Percentiles rank a stretch among this genome's conserved stretches.
These are phyloP conservation scores for Plasmodium relictum DNA, from an alignment of 169 alveolate species.

Conservation along the genomic window DNA sequence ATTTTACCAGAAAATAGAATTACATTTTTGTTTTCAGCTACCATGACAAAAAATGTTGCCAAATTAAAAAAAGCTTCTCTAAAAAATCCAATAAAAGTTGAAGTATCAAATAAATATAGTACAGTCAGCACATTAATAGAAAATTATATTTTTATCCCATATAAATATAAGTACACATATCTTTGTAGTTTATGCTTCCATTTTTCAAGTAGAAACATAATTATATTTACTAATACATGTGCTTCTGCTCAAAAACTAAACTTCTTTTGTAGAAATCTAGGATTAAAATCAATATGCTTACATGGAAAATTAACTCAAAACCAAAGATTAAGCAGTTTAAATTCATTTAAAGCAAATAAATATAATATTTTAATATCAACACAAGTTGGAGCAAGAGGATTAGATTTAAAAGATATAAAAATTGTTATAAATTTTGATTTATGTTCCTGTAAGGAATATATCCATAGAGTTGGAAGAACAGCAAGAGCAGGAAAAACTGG, in stretches of 20 bases:
- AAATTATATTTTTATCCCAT: slow-evolving; percentile 95
- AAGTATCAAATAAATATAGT: slow-evolving; percentile 90
- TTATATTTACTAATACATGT: slow-evolving; percentile 97
- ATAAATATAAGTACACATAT: slow-evolving; percentile 95
- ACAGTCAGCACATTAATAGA: slow-evolving; percentile 94
- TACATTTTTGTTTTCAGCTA: slow-evolving; percentile 98
- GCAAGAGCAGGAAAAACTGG: slow-evolving; percentile 99
- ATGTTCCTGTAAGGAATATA: slow-evolving; percentile 96
- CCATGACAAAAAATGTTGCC: slow-evolving; percentile 98
- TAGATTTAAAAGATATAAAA: slow-evolving; percentile 98
- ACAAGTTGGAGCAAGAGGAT: slow-evolving; percentile 99
- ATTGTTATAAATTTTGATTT: slow-evolving; percentile 98
- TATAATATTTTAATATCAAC: slow-evolving; percentile 94
- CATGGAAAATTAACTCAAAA: slow-evolving; percentile 97
- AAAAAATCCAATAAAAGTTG: slow-evolving; percentile 95
- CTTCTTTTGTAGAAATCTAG: slow-evolving; percentile 91
- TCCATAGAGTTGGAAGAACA: slow-evolving; percentile 99
- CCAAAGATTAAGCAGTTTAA: slow-evolving; percentile 95
- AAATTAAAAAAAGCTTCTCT: slow-evolving; percentile 97
- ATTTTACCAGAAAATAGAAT: slow-evolving; percentile 93
- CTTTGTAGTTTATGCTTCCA: slow-evolving; percentile 90
- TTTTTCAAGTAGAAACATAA: slow-evolving; percentile 81
- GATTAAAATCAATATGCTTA: slow-evolving; percentile 93
- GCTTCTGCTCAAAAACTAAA: slow-evolving; percentile 91
- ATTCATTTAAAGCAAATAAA: slow-evolving; percentile 93